Evolutionary conservation across 1,284 basidiomycete species (phyloP), one percentile per base, ranked within the genome.

Genomic region (Meira miltonrushii): DNA sequence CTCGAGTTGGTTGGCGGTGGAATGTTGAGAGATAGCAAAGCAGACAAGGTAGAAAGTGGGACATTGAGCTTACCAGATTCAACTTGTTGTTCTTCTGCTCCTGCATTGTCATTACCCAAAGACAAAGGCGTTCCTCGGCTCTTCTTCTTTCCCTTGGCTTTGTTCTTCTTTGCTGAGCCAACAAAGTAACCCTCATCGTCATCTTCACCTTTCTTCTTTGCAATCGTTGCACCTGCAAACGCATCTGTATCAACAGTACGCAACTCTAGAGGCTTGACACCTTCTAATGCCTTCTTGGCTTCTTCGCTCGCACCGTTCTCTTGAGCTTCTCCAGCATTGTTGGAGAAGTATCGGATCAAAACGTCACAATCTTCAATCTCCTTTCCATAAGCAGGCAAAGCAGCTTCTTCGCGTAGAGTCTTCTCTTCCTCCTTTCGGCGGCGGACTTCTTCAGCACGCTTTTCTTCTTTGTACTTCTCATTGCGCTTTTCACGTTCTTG

Each of bases 281-380:
- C 66, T 33, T 25, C 43, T 86, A 55, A 81, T 82, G 56, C 90
- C 79, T 80, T 72, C 54, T 54, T 55, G 11, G 48, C 49, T 37
- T 39, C 19, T 13, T 41, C 49, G 48, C 59, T 52, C 25, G 46
- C 23, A n/a, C 55, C 37, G 17, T 60, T 41, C 10, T 44, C 47
- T 4, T 48, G 60, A 40, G 67, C 54, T 23, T 69, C 80, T 10
- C 28, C 19, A 39, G 46, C 48, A 47, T 71, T 67, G 2, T 74
- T 71, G 58, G 71, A 86, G 80, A 99, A 89, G 80, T 85, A 88
- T n/a, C 39, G 53, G 79, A 98, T 89, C 64, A 95, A 85, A 7
- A 89, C 93, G 74, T 91, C 88, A 81, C 92, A 96, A 79, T 98
- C 95, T 81, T 98, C 92, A 71, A 98, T 93, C 80, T 97, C 87